phyloP scores from a whole-genome alignment of 2,329 filamentous ascomycete species.

The Amylocarpus encephaloides region DNA sequence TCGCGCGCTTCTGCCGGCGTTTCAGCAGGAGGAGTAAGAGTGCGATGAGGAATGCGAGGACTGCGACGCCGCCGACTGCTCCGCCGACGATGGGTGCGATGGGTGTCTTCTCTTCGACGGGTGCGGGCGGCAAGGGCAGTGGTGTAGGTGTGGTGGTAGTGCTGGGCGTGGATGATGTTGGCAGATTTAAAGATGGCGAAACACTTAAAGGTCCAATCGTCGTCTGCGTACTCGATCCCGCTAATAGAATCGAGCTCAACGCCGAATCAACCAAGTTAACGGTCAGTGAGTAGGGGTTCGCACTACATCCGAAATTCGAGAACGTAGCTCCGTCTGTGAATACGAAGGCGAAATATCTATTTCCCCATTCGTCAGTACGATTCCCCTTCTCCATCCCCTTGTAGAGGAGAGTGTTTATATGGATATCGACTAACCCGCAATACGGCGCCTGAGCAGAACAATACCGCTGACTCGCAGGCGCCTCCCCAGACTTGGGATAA shows the following conservation, averaged over 20 bases:
- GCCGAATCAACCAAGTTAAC: conserved; percentile 11
- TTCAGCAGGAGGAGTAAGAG: conserved; percentile 15
- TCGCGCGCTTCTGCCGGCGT: conserved; percentile 8
- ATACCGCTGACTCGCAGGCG: conserved; percentile 15
- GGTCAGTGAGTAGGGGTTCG: conserved; percentile 11
- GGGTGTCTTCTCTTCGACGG: conserved; percentile 5
- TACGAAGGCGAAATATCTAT: conserved; percentile 16
- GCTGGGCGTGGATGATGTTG: neutral
- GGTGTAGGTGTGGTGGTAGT: neutral
- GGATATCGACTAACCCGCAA: conserved; percentile 11
- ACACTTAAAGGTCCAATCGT: neutral
- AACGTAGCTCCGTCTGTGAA: conserved; percentile 12
- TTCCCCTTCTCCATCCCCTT: too few species aligned
- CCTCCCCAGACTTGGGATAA: conserved; percentile 9
- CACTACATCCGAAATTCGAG: conserved; percentile 21
- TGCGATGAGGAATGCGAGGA: conserved; percentile 10
- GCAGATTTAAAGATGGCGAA: too few species aligned
- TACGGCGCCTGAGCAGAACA: conserved; percentile 11
- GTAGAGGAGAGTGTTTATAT: too few species aligned
- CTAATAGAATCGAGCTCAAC: conserved; percentile 1
- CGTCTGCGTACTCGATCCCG: neutral
- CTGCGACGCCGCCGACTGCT: conserved; percentile 17
- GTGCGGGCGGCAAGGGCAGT: neutral
- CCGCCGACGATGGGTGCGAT: conserved; percentile 21
- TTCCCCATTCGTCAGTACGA: too few species aligned